Evolutionary conservation across 768 basidiomycete genomes (phyloP).

Genomic region (Phylloporus sp.): DNA sequence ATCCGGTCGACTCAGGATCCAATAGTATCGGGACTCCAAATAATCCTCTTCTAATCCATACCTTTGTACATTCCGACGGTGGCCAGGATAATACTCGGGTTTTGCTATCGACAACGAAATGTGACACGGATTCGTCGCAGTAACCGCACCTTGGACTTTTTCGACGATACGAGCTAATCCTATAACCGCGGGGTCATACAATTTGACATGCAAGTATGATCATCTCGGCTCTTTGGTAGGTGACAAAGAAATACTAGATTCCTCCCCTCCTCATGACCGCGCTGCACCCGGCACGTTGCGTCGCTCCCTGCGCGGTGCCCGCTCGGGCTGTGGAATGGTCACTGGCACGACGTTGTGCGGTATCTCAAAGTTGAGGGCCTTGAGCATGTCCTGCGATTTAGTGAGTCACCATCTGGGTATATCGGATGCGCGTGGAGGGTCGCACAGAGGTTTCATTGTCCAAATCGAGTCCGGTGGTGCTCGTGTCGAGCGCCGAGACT

Average conservation of each 20-base stretch:
- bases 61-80: too few species aligned
- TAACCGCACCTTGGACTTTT: too few species aligned
- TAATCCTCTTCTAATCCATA: too few species aligned
- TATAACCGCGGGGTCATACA: too few species aligned
- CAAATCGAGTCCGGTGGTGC: conserved; percentile 70
- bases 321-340: conserved; percentile 61
- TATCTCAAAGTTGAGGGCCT: conserved; percentile 93
- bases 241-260: neutral
- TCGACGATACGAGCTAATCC: too few species aligned
- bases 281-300: conserved; percentile 80
- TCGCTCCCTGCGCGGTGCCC: conserved; percentile 67
- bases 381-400: conserved; percentile 70
- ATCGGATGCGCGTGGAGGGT: neutral
- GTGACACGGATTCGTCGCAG: too few species aligned
- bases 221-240: neutral
- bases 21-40: too few species aligned
- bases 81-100: too few species aligned
- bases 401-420: neutral
- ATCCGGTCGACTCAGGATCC: too few species aligned
- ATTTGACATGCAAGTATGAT: conserved; percentile 28
- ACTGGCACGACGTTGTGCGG: conserved; percentile 64
- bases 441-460: conserved; percentile 91
- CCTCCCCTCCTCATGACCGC: conserved; percentile 30
- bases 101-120: too few species aligned
- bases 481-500: conserved; percentile 88